phyloP scores from a whole-genome alignment of 2,329 filamentous ascomycete species.

The Colletotrichum filicis region DNA sequence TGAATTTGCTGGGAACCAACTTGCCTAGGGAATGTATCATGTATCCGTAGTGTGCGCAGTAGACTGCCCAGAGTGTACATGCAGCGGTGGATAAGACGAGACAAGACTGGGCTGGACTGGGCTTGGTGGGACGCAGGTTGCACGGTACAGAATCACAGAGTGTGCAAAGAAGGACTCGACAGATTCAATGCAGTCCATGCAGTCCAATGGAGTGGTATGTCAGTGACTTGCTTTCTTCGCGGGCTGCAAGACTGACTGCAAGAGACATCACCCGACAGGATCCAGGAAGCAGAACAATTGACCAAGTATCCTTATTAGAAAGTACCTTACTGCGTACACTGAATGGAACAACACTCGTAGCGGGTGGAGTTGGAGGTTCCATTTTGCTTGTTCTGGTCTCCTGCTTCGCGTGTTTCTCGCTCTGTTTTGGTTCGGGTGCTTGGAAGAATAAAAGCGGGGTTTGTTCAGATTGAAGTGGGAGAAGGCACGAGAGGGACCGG shows the following conservation, averaged over 20 bases:
- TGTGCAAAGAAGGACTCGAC: neutral
- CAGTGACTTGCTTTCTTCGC: neutral
- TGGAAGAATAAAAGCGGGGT: constrained; percentile 6
- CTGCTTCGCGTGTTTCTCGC: neutral
- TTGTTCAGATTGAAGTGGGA: neutral
- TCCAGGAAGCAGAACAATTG: no score
- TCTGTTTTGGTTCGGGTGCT: neutral
- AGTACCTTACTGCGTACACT: no score
- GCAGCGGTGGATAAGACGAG: neutral
- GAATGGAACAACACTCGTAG: neutral
- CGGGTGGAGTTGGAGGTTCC: neutral
- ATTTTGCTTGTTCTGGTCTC: neutral
- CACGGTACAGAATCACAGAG: no score
- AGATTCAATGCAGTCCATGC: neutral
- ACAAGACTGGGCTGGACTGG: neutral
- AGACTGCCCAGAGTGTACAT: neutral
- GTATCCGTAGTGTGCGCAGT: no score
- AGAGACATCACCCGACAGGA: no score
- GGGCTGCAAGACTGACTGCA: no score
- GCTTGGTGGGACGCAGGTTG: neutral
- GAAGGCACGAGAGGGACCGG: neutral
- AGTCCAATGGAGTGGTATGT: neutral
- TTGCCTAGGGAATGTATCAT: neutral
- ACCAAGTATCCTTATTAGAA: no score
- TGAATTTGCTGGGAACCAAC: neutral